Evolutionary conservation across 148 eudicot genomes (phyloP).

Genomic region (Fagopyrum tataricum): DNA sequence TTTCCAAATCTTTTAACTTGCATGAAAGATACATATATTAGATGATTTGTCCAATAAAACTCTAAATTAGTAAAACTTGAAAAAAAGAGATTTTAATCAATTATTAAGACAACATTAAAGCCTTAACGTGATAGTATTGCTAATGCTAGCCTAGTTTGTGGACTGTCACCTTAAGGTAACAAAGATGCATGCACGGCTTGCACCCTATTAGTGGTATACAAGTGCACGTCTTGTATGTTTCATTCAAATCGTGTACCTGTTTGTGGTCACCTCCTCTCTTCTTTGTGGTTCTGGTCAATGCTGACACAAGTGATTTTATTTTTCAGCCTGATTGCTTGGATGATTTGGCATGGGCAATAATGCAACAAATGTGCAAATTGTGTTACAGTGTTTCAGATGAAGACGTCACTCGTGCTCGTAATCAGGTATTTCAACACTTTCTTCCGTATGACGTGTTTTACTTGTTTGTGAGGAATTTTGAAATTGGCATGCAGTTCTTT

Average conservation of each 20-base stretch:
- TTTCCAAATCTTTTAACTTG: neutral
- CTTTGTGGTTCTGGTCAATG: neutral
- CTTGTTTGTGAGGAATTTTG: neutral
- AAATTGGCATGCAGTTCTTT: neutral
- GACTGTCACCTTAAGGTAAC: neutral
- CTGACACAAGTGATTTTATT: neutral
- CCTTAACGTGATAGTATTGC: too few relatives aligned
- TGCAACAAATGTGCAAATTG: slow-evolving; percentile 47
- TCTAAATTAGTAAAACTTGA: neutral
- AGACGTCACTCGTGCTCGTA: slow-evolving; percentile 63
- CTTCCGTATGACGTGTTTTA: neutral
- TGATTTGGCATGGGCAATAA: slow-evolving; percentile 56
- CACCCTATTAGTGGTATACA: neutral
- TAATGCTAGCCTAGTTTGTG: too few relatives aligned
- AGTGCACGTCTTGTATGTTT: neutral
- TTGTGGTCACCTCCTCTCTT: neutral
- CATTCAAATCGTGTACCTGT: too few relatives aligned
- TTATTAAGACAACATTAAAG: neutral
- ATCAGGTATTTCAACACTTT: slow-evolving; percentile 36
- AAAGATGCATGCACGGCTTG: neutral
- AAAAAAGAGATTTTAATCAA: neutral
- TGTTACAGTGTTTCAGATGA: slow-evolving; percentile 55
- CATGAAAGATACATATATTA: neutral
- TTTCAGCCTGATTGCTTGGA: slow-evolving; percentile 75
- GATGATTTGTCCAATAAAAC: neutral